Percentiles rank a stretch among this genome's conserved stretches.
These are phyloP conservation scores for Geotrichum phurueaensis DNA, from an alignment of 1,139 yeast genomes.

Conservation along the genomic window DNA sequence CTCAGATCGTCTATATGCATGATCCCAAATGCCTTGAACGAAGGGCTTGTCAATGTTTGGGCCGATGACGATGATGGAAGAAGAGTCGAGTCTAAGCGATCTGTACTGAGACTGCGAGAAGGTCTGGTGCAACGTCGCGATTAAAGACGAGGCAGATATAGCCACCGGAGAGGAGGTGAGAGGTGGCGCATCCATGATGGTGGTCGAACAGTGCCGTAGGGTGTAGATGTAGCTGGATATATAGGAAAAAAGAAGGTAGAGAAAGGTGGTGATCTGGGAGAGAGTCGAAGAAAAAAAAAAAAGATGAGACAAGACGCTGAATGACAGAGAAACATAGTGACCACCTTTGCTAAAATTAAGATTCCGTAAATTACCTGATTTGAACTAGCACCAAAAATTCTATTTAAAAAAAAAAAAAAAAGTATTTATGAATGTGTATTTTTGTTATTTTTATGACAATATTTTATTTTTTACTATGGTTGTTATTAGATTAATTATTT, in stretches of 20 bases:
- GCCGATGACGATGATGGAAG: constrained; percentile 31
- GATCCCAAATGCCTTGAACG: constrained; percentile 36
- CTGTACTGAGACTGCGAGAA: constrained; percentile 29
- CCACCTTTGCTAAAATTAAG: not conserved
- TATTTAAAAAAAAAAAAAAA: not conserved
- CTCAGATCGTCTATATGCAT: constrained; percentile 37
- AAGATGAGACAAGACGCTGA: not conserved
- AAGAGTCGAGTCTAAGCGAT: constrained; percentile 33
- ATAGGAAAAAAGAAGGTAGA: not conserved
- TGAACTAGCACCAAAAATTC: not conserved
- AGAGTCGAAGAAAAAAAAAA: not conserved
- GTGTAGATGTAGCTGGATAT: not conserved
- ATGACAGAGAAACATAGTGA: not conserved
- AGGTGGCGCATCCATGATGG: constrained; percentile 30
- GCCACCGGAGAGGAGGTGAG: constrained; percentile 29
- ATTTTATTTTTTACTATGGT: no score
- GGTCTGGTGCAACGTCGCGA: constrained; percentile 35
- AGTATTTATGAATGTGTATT: not conserved
- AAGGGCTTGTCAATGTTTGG: constrained; percentile 33
- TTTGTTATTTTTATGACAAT: not conserved
- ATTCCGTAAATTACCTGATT: not conserved
- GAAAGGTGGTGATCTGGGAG: not conserved
- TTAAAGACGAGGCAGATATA: constrained; percentile 34
- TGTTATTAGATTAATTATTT: no score
- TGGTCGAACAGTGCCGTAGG: not conserved